Evolutionary conservation across 257 asterid genomes (phyloP), one percentile per base, ranked within the genome.

Genomic region (Solanum clarkiae): DNA sequence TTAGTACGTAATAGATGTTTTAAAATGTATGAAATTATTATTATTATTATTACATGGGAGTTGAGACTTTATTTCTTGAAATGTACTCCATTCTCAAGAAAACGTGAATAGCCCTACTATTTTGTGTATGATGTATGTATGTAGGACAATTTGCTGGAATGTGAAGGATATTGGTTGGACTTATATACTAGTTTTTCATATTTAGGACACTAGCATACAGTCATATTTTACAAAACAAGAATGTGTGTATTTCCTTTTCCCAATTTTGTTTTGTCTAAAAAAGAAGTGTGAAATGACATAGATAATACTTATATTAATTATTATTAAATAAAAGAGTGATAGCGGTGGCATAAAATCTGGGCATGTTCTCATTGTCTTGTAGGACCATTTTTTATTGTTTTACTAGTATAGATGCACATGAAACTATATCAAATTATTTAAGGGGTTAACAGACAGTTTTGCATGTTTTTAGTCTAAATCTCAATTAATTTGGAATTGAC

Each of bases 291-390:
- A 53, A 81, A 55, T 72, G 84, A 18, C 29, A 24, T 4, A 84
- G 82, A 49, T 65, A 79, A n/a, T 60, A 60, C 1, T n/a, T 22
- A 2, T n/a, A n/a, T 60, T 10, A 10, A 60, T 60, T 12, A 53
- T 60, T 12, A 42, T 26, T 29, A 29, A 29, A 29, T 29, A 29
- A 86, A 72, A 69, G 66, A 80, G 49, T 82, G 56, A 65, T 66
- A 87, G 80, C 84, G 62, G 84, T 83, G 87, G 85, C 85, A 81
- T 29, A 86, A 88, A 85, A 79, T 86, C 26, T 85, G 59, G 83
- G 83, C 87, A 87, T 89, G 86, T 89, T 86, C 86, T 59, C 80
- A 26, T 49, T 47, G 80, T 49, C 16, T 16, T 47, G 45, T 83
- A 8, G 66, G 47, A 49, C 45, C 49, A 53, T 53, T 26, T 77